Conservation (phyloP, 2,329 filamentous ascomycete species). For the Drechslera avenae region DNA sequence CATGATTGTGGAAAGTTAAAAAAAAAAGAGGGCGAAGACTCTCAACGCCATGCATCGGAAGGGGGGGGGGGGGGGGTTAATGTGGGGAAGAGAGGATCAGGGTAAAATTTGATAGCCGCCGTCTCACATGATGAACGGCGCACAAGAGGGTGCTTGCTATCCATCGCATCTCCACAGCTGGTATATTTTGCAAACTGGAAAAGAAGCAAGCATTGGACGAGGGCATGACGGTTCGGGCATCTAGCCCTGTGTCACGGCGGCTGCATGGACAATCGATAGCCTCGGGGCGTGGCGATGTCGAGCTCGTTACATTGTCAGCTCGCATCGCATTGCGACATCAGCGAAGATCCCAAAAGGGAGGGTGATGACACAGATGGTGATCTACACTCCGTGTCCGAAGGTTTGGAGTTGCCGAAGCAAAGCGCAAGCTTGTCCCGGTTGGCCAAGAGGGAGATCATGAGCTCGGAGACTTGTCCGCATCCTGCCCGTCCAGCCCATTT, state of each 20-base stretch:
- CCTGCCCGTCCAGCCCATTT: not conserved
- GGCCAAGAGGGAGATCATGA: not conserved
- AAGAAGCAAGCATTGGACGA: not conserved
- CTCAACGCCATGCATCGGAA: no score
- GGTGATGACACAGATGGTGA: no score
- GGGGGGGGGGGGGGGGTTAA: no score
- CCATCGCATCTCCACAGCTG: no score
- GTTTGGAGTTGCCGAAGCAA: slow-evolving; percentile 4
- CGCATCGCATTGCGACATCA: not conserved
- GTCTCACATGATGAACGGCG: no score
- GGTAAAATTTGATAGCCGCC: no score
- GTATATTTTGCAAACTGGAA: no score
- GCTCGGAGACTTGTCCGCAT: slow-evolving; percentile 6
- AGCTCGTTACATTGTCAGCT: not conserved
- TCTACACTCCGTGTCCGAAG: not conserved
- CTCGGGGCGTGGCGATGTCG: not conserved
- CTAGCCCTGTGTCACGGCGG: not conserved
- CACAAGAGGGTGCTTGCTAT: no score
- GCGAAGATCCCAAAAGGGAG: no score
- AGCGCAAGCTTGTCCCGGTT: slow-evolving; percentile 3
- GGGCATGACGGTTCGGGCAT: not conserved
- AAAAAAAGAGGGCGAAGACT: no score
- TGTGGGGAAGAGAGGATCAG: no score
- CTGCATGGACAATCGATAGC: not conserved
- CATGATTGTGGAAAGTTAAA: no score